Evolutionary conservation across 1,284 basidiomycete species (phyloP).

Genomic region (Puccinia novopanici): DNA sequence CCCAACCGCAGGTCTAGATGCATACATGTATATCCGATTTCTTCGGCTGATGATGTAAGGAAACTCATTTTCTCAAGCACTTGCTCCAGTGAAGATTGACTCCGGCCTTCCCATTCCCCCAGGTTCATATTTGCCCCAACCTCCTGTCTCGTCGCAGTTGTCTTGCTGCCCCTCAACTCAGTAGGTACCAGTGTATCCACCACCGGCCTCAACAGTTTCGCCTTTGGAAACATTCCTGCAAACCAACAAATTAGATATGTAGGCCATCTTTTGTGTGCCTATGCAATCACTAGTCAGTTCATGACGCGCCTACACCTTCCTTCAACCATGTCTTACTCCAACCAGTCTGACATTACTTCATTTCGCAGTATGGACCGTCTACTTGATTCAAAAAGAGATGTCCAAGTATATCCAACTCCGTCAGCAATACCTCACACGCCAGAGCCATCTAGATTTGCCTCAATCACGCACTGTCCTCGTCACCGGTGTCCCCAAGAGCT

Average conservation of each 20-base stretch:
- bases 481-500: conserved; percentile 80
- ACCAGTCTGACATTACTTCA: not conserved
- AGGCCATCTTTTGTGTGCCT: conserved; percentile 47
- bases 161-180: conserved; percentile 63
- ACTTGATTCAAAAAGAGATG: conserved; percentile 79
- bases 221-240: conserved; percentile 40
- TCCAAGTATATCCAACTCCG: conserved; percentile 75
- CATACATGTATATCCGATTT: conserved; percentile 90
- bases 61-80: conserved; percentile 62
- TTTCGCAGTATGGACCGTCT: conserved; percentile 74
- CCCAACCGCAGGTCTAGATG: conserved; percentile 78
- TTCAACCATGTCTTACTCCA: conserved; percentile 6
- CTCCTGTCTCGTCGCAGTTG: conserved; percentile 67
- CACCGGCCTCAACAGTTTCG: conserved; percentile 45
- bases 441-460: conserved; percentile 69
- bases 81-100: not conserved
- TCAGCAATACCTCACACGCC: conserved; percentile 78
- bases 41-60: conserved; percentile 68
- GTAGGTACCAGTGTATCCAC: conserved; percentile 35
- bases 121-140: conserved; percentile 56
- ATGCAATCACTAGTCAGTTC: conserved; percentile 33
- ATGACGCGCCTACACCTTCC: conserved; percentile 22
- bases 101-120: conserved; percentile 62
- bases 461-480: conserved; percentile 86
- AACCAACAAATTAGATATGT: conserved; percentile 44